These are phyloP conservation scores for Paragyromitra xinjiangensis DNA, from an alignment of 495 filamentous ascomycete genomes.

Conservation along the genomic window DNA sequence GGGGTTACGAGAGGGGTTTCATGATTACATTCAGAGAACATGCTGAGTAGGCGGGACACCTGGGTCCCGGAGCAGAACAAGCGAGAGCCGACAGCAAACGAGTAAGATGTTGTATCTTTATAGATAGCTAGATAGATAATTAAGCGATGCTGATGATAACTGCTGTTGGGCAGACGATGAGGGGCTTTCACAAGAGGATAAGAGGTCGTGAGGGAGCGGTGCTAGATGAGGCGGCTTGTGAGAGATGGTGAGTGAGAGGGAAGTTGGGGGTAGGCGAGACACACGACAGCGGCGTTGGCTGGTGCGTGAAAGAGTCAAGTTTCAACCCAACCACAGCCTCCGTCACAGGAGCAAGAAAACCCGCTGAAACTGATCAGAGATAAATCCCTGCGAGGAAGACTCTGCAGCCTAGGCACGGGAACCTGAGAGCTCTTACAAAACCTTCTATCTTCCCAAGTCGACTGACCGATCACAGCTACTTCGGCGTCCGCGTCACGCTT, in stretches of 20 bases:
- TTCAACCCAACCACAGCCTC: conserved; percentile 31
- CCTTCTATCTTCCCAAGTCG: conserved; percentile 6
- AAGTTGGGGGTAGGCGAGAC: conserved; percentile 37
- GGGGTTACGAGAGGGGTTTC: conserved; percentile 42
- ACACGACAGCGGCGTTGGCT: conserved; percentile 14
- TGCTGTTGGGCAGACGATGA: conserved; percentile 1
- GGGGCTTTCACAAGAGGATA: conserved; percentile 6
- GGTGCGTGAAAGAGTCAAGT: conserved; percentile 46
- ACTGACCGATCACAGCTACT: conserved; percentile 21
- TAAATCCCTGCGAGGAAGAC: conserved; percentile 21
- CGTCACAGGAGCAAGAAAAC: conserved; percentile 36
- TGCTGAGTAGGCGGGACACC: conserved; percentile 61
- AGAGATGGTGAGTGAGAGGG: conserved; percentile 31
- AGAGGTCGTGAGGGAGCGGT: conserved; percentile 36
- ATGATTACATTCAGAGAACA: conserved; percentile 97
- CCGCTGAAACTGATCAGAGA: neutral
- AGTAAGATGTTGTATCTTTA: conserved; percentile 17
- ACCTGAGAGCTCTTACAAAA: conserved; percentile 15
- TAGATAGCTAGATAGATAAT: conserved; percentile 28
- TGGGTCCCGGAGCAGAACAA: conserved; percentile 49
- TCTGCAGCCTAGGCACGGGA: conserved; percentile 14
- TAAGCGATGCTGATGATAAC: conserved; percentile 37
- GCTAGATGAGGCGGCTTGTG: conserved; percentile 39
- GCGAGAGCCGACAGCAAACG: conserved; percentile 23
- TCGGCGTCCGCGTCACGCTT: conserved; percentile 30